Base-by-base conservation (phyloP, 495 filamentous ascomycete species). In the Xylaria bambusicola region DNA sequence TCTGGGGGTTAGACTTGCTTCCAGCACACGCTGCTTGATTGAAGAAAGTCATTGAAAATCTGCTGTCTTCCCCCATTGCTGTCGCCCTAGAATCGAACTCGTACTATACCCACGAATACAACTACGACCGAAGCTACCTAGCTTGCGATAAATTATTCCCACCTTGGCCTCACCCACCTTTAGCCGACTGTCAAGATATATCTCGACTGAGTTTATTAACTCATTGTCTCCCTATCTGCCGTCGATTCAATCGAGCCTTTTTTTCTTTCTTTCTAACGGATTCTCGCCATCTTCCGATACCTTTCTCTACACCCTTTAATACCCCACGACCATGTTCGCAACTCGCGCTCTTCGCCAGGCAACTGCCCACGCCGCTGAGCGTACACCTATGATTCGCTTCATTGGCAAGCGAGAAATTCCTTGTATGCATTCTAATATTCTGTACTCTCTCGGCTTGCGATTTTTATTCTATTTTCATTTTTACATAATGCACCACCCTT, bases 311-410 rank as follows among this genome's bases (percentile, higher is more conserved):
- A 49, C 31, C 23, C 4, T 18, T 41, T 58, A 58, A 44, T 35
- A n/a, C n/a, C n/a, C 3, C 23, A 33, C 35, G 2, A 77, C 62
- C 58, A 83, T 93, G 87, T 85, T 81, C 68, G 77, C 84, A 58
- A 88, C 91, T 58, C 77, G 78, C 66, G 81, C 77, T 64, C 80
- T 93, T 58, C 83, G 86, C 66, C 84, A 85, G 71, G 85, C 84
- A 65, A 82, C 84, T 64, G 77, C 78, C 54, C 74, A 82, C 65
- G 38, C 46, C 13, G 79, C 76, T 59, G 81, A 83, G 72, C 87
- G 90, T 61, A 88, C 83, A 40, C 91, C 91, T 52, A 77, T 96
- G 74, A 98, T 98, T 70, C 86, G 87, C 62, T 98, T 98, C 79
- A 63, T 98, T 45, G 94, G 94, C 70, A 94, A 92, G 80, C 88